Base-by-base conservation (phyloP, 2,329 filamentous ascomycete genomes). In the Xylaria sp. region DNA sequence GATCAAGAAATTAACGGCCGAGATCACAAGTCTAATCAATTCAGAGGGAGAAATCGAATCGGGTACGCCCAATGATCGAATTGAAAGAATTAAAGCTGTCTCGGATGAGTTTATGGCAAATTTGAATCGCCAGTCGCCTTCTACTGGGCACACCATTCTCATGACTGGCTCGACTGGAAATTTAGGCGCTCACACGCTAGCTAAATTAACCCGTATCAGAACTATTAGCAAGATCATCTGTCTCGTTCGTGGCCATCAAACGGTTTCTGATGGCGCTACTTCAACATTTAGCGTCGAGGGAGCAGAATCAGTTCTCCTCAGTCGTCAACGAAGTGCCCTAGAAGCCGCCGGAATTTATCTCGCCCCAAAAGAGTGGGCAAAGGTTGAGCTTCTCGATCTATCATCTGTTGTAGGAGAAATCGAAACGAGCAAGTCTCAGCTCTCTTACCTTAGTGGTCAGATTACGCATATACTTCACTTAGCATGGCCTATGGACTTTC, bases 81-180 rank as follows among this genome's bases (percentile, higher is more conserved):
- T 17, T 20, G 4, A 17, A 23, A 17, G 36, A 13, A 63, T 67
- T 53, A 42, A 9, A 17, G 31, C 3, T n/a, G 17, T 63, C 20
- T 42, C 26, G n/a, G 20, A 63, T 20, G 65, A 63, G 9, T 58
- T 33, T 20, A 26, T 63, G 4, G 7, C 59, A 36, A 42, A 53
- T 3, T 28, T 23, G 15, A 15, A 6, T 20, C 4, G 7, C n/a
- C 20, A 33, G n/a, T 4, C 38, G 23, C 4, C 26, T 13, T 33
- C n/a, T 9, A 23, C 28, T 11, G 40, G 23, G 5, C 53, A 67
- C n/a, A 67, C 67, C 6, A 59, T 75, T 28, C 66, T 75, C 3
- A 48, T 75, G 53, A 75, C 72, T 4, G 73, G 73, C 17, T 67
- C 67, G 0, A 75, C 73, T 3, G 73, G 73, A 9, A 74, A 67